Conservation (phyloP, 805 yeast species). For the Lachancea thermotolerans region DNA sequence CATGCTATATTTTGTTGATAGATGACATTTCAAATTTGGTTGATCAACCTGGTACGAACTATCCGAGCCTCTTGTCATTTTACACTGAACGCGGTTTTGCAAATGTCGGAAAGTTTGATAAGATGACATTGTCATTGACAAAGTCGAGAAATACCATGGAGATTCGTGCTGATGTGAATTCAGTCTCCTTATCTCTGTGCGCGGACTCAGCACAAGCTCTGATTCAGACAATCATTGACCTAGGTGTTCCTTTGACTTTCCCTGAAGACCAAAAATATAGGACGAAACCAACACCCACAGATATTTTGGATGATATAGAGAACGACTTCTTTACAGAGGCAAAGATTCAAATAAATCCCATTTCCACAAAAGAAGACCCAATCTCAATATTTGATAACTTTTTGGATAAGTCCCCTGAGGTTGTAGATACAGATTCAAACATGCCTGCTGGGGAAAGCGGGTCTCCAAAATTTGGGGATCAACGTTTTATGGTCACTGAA, state of each 20-base stretch:
- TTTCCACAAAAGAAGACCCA: background rate
- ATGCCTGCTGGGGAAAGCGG: background rate
- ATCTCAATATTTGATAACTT: constrained; percentile 1
- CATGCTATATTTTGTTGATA: constrained; percentile 37
- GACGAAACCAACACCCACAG: constrained; percentile 25
- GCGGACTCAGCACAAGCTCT: constrained; percentile 81
- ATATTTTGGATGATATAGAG: constrained; percentile 38
- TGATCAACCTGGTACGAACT: no score
- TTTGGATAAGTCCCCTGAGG: background rate
- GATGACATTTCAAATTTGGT: constrained; percentile 47
- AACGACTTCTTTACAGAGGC: constrained; percentile 18
- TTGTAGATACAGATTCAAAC: background rate
- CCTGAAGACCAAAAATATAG: constrained; percentile 55
- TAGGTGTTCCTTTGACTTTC: constrained; percentile 61
- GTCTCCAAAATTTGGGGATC: background rate
- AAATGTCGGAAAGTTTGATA: constrained; percentile 19
- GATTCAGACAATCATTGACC: constrained; percentile 58
- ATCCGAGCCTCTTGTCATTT: constrained; percentile 8
- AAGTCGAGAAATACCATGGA: constrained; percentile 31
- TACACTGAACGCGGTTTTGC: constrained; percentile 26
- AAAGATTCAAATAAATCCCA: constrained; percentile 1
- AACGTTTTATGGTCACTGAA: background rate
- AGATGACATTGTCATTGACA: background rate
- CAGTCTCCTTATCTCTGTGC: constrained; percentile 50
- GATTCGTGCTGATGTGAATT: constrained; percentile 44